Evolutionary conservation across 805 yeast genomes (phyloP).

Genomic region (Nakazawaea ishiwadae): DNA sequence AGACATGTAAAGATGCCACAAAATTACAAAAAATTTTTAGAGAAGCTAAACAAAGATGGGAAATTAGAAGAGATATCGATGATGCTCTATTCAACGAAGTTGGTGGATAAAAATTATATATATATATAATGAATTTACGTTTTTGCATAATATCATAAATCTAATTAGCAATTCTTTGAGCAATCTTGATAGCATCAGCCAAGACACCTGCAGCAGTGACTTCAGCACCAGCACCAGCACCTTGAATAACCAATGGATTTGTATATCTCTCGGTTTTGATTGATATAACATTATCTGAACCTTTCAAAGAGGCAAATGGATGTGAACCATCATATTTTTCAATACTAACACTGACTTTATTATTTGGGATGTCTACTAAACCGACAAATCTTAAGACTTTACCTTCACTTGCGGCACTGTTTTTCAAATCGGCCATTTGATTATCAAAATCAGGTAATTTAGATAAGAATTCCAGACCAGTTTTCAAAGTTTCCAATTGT

Average conservation of each 20-base stretch:
- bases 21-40: constrained; percentile 48
- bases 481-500: constrained; percentile 65
- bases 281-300: constrained; percentile 93
- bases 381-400: constrained; percentile 95
- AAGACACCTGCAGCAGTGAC: constrained; percentile 79
- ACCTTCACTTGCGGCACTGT: constrained; percentile 73
- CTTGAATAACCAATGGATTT: constrained; percentile 92
- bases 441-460: constrained; percentile 80
- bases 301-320: constrained; percentile 93
- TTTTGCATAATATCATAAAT: background rate
- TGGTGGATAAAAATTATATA: background rate
- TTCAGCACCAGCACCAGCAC: constrained; percentile 89
- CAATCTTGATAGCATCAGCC: constrained; percentile 89
- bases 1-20: constrained; percentile 50
- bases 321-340: constrained; percentile 84
- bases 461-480: constrained; percentile 74
- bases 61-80: constrained; percentile 27
- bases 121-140: constrained; percentile 12
- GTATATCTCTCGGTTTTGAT: constrained; percentile 88
- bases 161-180: constrained; percentile 66
- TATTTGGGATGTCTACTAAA: constrained; percentile 70
- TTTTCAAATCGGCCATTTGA: constrained; percentile 72
- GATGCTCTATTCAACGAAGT: constrained; percentile 17
- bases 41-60: constrained; percentile 52
- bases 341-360: constrained; percentile 78